Evolutionary conservation across 2,329 filamentous ascomycete genomes (phyloP).

Genomic region (Hypomyces perniciosus): DNA sequence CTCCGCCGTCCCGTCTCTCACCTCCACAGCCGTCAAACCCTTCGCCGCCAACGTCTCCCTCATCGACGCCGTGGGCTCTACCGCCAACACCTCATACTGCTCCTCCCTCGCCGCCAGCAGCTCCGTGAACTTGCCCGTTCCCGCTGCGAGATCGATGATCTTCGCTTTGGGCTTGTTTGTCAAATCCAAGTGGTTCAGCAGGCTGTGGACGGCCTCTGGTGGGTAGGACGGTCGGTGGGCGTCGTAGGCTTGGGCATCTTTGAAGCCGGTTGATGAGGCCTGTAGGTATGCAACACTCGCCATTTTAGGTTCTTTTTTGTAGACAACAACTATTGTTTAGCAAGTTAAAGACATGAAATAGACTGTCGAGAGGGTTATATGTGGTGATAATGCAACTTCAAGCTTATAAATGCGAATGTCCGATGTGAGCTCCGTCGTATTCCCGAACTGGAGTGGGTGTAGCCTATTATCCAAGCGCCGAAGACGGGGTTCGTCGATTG

Average conservation of each 20-base stretch:
- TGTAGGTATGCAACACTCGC: conserved; percentile 44
- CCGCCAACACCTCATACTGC: conserved; percentile 52
- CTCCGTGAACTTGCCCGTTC: conserved; percentile 67
- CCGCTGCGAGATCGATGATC: conserved; percentile 60
- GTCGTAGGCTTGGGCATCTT: conserved; percentile 60
- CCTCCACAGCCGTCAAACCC: conserved; percentile 46
- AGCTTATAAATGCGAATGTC: not conserved
- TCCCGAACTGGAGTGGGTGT: not conserved
- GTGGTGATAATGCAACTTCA: not conserved
- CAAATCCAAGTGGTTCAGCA: conserved; percentile 52
- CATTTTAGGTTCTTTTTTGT: conserved; percentile 10
- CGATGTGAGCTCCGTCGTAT: not conserved
- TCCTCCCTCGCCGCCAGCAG: conserved; percentile 53
- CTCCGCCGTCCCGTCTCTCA: conserved; percentile 53
- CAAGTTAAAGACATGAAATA: not conserved
- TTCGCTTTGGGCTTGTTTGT: conserved; percentile 38
- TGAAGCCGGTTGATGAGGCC: conserved; percentile 52
- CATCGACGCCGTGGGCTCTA: conserved; percentile 63
- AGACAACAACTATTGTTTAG: not conserved
- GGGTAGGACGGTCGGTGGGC: conserved; percentile 63
- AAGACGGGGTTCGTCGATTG: not conserved
- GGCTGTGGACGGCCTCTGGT: conserved; percentile 47
- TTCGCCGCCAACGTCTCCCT: conserved; percentile 55
- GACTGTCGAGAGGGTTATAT: not conserved
- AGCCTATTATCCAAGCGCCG: not conserved